A percentile compares a stretch with the other conserved stretches of the same genome.
Conservation (phyloP, 495 filamentous ascomycete genomes). For the Durotheca rogersii region DNA sequence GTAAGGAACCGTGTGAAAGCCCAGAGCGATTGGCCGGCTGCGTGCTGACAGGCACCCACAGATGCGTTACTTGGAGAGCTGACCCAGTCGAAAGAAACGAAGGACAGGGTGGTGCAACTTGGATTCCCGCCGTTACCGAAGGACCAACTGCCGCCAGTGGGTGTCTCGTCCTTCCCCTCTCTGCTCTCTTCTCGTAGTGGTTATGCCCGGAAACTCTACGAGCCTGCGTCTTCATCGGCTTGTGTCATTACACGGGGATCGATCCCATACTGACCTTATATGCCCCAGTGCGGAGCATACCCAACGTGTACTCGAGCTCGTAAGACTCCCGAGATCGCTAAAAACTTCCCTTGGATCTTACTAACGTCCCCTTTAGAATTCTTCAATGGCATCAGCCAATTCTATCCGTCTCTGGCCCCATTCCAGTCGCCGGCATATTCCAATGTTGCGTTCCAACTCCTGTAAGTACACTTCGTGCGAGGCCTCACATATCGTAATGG, state of each 20-base stretch:
- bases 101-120: slow-evolving; percentile 31
- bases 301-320: slow-evolving; percentile 40
- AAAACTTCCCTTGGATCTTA: too few relatives aligned
- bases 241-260: too few relatives aligned
- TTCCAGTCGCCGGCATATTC: slow-evolving; percentile 43
- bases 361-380: slow-evolving; percentile 37
- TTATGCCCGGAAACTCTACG: too few relatives aligned
- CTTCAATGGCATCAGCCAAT: slow-evolving; percentile 34
- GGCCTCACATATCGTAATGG: too few relatives aligned
- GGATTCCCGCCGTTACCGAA: slow-evolving; percentile 45
- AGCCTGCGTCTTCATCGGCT: too few relatives aligned
- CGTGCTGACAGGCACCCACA: slow-evolving; percentile 24
- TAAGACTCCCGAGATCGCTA: too few relatives aligned
- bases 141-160: slow-evolving; percentile 43
- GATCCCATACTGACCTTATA: slow-evolving; percentile 2
- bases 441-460: slow-evolving; percentile 45
- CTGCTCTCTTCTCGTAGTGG: too few relatives aligned
- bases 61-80: slow-evolving; percentile 46
- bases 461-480: slow-evolving; percentile 34
- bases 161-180: too few relatives aligned
- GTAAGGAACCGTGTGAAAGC: slow-evolving; percentile 28
- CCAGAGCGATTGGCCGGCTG: background rate
- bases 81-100: slow-evolving; percentile 40
- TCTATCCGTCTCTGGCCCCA: slow-evolving; percentile 43
- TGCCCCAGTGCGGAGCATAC: slow-evolving; percentile 39